phyloP scores from a whole-genome alignment of 1,284 basidiomycete species.

The Sanghuangporus baumii region DNA sequence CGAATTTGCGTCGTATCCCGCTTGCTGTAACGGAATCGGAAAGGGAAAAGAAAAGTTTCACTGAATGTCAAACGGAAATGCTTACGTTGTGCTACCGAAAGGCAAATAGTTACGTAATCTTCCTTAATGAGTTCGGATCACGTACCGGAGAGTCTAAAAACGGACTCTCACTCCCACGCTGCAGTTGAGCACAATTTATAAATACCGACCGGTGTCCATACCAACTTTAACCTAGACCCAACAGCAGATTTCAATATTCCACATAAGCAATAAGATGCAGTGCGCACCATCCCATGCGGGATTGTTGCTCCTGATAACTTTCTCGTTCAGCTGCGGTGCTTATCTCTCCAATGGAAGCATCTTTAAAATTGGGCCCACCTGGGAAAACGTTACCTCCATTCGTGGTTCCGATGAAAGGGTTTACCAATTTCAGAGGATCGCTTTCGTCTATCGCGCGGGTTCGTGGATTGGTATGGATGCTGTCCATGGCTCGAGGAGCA shows the following conservation, averaged over 20 bases:
- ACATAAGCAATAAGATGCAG: no score
- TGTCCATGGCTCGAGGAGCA: neutral
- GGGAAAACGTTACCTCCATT: constrained; percentile 21
- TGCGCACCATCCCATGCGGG: constrained; percentile 18
- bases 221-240: constrained; percentile 12
- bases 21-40: constrained; percentile 16
- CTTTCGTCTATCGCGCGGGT: neutral
- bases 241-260: no score
- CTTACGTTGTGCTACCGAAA: constrained; percentile 6
- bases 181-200: neutral
- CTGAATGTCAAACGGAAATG: neutral
- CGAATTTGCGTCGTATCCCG: constrained; percentile 20
- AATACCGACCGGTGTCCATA: constrained; percentile 15
- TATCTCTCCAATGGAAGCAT: neutral
- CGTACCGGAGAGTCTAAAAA: constrained; percentile 10
- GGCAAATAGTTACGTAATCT: neutral
- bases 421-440: constrained; percentile 15
- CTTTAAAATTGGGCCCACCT: constrained; percentile 10
- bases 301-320: constrained; percentile 14
- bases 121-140: neutral
- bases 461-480: neutral
- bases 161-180: neutral
- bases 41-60: neutral
- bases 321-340: neutral
- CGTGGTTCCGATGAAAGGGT: constrained; percentile 20